These are phyloP conservation scores for Lichtheimia hyalospora DNA, from an alignment of 371 early-diverging fungal genomes.

Conservation along the genomic window DNA sequence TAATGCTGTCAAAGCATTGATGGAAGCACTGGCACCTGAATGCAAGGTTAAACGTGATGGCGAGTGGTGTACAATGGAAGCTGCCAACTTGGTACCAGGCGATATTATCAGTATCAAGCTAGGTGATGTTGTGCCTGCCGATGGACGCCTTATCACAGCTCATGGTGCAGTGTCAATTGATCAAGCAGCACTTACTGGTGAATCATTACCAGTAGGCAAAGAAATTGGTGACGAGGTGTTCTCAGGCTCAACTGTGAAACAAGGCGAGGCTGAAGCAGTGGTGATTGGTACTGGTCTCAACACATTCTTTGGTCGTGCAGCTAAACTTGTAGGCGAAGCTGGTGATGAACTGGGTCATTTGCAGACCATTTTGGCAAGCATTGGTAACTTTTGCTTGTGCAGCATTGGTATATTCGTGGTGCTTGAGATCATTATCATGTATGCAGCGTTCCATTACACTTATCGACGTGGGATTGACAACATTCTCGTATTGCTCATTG, in stretches of 20 bases:
- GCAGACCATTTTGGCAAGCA: constrained; percentile 85
- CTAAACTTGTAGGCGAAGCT: constrained; percentile 76
- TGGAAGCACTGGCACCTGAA: constrained; percentile 74
- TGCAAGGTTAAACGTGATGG: constrained; percentile 68
- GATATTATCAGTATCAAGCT: constrained; percentile 74
- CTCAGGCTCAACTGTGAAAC: constrained; percentile 86
- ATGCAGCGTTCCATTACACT: constrained; percentile 69
- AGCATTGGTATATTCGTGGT: constrained; percentile 73
- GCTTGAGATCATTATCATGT: constrained; percentile 81
- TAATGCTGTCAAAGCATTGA: constrained; percentile 78
- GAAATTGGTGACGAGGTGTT: constrained; percentile 70
- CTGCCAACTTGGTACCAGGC: constrained; percentile 68
- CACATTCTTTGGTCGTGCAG: constrained; percentile 92
- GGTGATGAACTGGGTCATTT: constrained; percentile 86
- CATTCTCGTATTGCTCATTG: constrained; percentile 73
- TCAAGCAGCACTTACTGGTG: constrained; percentile 88
- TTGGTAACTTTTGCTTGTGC: constrained; percentile 86
- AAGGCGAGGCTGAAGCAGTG: constrained; percentile 89
- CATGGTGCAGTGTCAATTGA: constrained; percentile 60
- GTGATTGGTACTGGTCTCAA: constrained; percentile 84
- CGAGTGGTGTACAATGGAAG: constrained; percentile 56
- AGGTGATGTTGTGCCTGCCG: constrained; percentile 84
- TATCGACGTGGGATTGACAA: constrained; percentile 75
- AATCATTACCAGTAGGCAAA: constrained; percentile 74
- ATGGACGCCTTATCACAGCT: constrained; percentile 59